A percentile compares a stretch with the other conserved stretches of the same genome.
Conservation (phyloP, 176 grass and related monocot genomes). For the Elaeis guineensis region DNA sequence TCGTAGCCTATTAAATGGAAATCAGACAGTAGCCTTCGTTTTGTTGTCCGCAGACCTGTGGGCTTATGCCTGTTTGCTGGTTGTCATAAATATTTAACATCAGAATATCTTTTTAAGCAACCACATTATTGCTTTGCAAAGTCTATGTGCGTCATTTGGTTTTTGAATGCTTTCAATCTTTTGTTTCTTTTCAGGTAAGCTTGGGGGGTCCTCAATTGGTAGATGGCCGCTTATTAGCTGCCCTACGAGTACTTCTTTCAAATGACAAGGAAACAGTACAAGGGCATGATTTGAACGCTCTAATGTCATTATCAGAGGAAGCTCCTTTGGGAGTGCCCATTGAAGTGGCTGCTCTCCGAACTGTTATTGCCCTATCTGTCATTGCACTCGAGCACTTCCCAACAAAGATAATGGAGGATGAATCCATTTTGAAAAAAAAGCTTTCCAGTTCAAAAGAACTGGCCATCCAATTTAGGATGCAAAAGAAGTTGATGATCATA, state of each 20-base stretch:
- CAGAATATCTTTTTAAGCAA: too few species aligned
- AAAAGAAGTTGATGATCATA: constrained; percentile 72
- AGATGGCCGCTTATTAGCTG: constrained; percentile 77
- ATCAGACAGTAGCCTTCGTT: too few species aligned
- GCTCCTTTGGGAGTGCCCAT: constrained; percentile 40
- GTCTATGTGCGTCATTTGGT: too few species aligned
- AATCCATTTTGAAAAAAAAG: constrained; percentile 43
- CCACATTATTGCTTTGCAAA: too few species aligned
- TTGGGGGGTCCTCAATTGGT: constrained; percentile 60
- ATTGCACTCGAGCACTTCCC: constrained; percentile 79
- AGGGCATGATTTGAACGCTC: constrained; percentile 40
- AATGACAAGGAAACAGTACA: constrained; percentile 34
- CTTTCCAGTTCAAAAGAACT: constrained; percentile 42
- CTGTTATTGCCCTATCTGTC: constrained; percentile 56
- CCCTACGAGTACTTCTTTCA: constrained; percentile 54
- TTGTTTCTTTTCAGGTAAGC: constrained; percentile 42
- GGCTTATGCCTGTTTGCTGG: too few species aligned
- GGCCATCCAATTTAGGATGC: constrained; percentile 79
- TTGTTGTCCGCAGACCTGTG: too few species aligned
- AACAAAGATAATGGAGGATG: constrained; percentile 93
- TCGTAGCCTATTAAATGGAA: too few species aligned
- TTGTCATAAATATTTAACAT: too few species aligned
- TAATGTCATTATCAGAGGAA: constrained; percentile 47
- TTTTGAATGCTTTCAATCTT: background rate
- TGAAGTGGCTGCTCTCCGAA: constrained; percentile 54